These are phyloP conservation scores for Trichosporon sp. DNA, from an alignment of 1,284 basidiomycete species.

Conservation along the genomic window DNA sequence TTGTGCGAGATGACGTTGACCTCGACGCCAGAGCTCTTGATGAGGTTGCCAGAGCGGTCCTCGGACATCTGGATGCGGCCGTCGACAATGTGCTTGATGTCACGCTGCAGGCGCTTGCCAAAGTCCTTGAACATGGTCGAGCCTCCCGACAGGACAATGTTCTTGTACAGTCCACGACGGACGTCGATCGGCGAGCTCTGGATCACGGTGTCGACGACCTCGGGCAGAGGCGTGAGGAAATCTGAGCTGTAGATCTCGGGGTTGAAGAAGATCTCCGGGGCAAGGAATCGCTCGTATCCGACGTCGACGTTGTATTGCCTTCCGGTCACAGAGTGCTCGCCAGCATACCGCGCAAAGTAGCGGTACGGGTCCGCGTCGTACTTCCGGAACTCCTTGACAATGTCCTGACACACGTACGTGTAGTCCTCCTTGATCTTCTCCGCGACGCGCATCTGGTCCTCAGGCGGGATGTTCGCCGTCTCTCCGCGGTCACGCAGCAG, in stretches of 20 bases:
- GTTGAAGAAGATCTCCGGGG: conserved; percentile 99
- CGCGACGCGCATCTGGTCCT: conserved; percentile 90
- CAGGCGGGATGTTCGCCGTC: conserved; percentile 85
- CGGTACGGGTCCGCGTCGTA: conserved; percentile 96
- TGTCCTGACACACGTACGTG: conserved; percentile 98
- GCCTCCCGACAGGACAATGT: conserved; percentile 93
- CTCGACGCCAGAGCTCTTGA: conserved; percentile 87
- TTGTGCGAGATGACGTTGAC: conserved; percentile 99
- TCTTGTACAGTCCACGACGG: conserved; percentile 92
- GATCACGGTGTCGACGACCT: conserved; percentile 96
- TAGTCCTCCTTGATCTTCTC: conserved; percentile 98
- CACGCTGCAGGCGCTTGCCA: conserved; percentile 90
- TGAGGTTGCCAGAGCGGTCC: conserved; percentile 71
- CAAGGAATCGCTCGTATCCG: conserved; percentile 98
- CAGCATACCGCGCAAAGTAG: conserved; percentile 91
- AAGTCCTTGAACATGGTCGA: conserved; percentile 99
- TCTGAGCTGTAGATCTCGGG: conserved; percentile 98
- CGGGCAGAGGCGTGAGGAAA: conserved; percentile 94
- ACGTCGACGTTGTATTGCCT: conserved; percentile 90
- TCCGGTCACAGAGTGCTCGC: conserved; percentile 89
- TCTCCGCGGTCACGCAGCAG: conserved; percentile 95
- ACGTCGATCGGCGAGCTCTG: conserved; percentile 96
- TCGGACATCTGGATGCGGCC: conserved; percentile 80
- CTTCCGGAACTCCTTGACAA: conserved; percentile 98
- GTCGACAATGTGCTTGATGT: conserved; percentile 92